Conservation (phyloP, 2,329 filamentous ascomycete species). For the Phaeosphaeriaceae sp. region DNA sequence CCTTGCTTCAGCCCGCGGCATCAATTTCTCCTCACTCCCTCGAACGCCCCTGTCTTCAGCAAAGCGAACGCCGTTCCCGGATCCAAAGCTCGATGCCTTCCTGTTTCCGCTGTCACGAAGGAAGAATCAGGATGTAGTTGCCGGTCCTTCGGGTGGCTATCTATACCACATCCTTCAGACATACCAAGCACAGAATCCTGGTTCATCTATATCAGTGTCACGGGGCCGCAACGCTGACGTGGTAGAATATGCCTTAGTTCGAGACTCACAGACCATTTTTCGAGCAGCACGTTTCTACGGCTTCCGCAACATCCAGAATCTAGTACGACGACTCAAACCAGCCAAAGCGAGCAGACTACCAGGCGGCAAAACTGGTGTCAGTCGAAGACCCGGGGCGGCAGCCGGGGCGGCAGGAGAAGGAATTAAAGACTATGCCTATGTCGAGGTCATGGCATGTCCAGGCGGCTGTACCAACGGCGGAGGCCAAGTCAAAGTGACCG, state of each 20-base stretch:
- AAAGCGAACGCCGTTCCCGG: slow-evolving; percentile 71
- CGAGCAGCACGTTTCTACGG: slow-evolving; percentile 84
- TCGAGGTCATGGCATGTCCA: slow-evolving; percentile 98
- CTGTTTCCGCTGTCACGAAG: slow-evolving; percentile 65
- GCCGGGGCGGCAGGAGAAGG: slow-evolving; percentile 66
- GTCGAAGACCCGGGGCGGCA: slow-evolving; percentile 73
- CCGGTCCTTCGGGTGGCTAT: slow-evolving; percentile 88
- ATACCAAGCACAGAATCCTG: slow-evolving; percentile 73
- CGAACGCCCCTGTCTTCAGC: slow-evolving; percentile 59
- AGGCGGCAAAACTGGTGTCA: slow-evolving; percentile 40
- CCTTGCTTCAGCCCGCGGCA: slow-evolving; percentile 79
- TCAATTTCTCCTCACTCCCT: slow-evolving; percentile 78
- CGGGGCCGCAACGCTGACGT: slow-evolving; percentile 91
- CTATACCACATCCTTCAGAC: slow-evolving; percentile 83
- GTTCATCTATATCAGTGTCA: slow-evolving; percentile 72
- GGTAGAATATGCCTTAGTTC: slow-evolving; percentile 77
- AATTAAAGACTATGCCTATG: slow-evolving; percentile 81
- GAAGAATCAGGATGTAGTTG: slow-evolving; percentile 57
- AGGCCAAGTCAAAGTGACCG: slow-evolving; percentile 90
- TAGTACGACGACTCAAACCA: slow-evolving; percentile 90
- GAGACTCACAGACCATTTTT: slow-evolving; percentile 50
- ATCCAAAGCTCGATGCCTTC: slow-evolving; percentile 72
- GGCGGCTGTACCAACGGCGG: slow-evolving; percentile 99
- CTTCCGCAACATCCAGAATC: slow-evolving; percentile 97
- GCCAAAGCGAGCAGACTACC: slow-evolving; percentile 67